phyloP scores from a whole-genome alignment of 805 yeast species.

The Saccharomycopsis capsularis region DNA sequence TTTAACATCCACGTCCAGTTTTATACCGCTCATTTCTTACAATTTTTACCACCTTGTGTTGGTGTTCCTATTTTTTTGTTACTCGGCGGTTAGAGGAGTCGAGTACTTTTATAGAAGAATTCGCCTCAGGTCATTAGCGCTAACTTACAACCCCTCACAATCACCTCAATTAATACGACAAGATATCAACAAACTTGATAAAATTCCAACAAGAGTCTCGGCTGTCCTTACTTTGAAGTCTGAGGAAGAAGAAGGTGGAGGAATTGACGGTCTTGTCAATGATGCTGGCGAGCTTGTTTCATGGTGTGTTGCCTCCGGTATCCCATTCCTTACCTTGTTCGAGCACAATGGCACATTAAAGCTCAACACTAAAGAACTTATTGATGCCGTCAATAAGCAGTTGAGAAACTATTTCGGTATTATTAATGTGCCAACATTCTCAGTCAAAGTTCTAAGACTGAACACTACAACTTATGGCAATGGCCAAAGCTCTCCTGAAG shows the following conservation, averaged over 20 bases:
- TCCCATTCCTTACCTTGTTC: constrained; percentile 62
- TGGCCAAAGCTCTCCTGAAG: constrained; percentile 7
- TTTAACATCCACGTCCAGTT: not conserved
- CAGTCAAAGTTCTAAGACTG: constrained; percentile 61
- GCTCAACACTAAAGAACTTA: constrained; percentile 44
- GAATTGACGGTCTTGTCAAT: constrained; percentile 70
- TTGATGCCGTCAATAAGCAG: constrained; percentile 49
- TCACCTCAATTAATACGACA: constrained; percentile 82
- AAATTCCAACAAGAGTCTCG: constrained; percentile 73
- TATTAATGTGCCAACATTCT: constrained; percentile 53
- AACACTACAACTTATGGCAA: constrained; percentile 42
- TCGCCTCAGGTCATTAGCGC: constrained; percentile 49
- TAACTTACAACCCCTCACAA: constrained; percentile 62
- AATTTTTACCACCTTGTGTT: constrained; percentile 43
- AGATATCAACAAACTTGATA: constrained; percentile 65
- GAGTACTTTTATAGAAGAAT: constrained; percentile 46
- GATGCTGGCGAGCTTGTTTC: constrained; percentile 72
- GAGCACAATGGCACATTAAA: constrained; percentile 67
- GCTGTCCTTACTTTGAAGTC: constrained; percentile 67
- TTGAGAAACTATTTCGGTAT: constrained; percentile 71
- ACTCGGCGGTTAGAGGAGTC: constrained; percentile 47
- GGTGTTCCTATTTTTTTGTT: constrained; percentile 45
- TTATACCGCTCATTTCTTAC: constrained; percentile 22
- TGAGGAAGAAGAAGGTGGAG: constrained; percentile 84
- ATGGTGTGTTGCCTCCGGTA: constrained; percentile 90